A percentile compares a stretch with the other conserved stretches of the same genome.
phyloP scores from a whole-genome alignment of 768 basidiomycete species.

The Psilocybe sp. region DNA sequence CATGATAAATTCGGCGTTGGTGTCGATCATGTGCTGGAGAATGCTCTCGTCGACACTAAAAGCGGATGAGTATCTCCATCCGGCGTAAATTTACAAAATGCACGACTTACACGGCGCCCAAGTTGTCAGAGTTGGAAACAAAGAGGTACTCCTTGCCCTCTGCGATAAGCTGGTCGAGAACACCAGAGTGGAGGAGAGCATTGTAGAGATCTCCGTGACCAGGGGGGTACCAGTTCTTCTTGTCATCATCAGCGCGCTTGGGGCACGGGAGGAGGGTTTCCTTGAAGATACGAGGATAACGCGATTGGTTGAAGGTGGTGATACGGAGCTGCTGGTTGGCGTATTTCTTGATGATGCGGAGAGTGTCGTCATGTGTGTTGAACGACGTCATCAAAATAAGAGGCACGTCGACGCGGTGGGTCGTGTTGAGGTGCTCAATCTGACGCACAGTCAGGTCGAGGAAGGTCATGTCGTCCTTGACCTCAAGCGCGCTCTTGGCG shows the following conservation, averaged over 20 bases:
- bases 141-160: constrained; percentile 98
- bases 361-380: constrained; percentile 96
- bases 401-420: constrained; percentile 84
- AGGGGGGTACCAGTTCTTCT: constrained; percentile 94
- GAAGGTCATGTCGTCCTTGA: constrained; percentile 98
- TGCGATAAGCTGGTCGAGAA: constrained; percentile 83
- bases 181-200: constrained; percentile 85
- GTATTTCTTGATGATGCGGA: constrained; percentile 96
- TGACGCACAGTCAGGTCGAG: constrained; percentile 92
- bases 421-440: constrained; percentile 92
- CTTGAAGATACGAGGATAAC: constrained; percentile 90
- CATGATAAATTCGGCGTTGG: constrained; percentile 85
- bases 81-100: neutral
- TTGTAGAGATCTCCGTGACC: constrained; percentile 98
- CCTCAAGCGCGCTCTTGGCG: constrained; percentile 92
- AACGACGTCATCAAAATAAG: constrained; percentile 99
- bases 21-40: constrained; percentile 82
- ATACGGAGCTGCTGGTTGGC: constrained; percentile 93
- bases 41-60: constrained; percentile 78
- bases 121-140: constrained; percentile 95
- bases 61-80: constrained; percentile 4
- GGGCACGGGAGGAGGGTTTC: constrained; percentile 86
- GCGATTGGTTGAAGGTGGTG: constrained; percentile 89
- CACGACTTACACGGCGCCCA: constrained; percentile 80
- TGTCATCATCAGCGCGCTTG: constrained; percentile 74